Evolutionary conservation across 2,329 filamentous ascomycete species (phyloP), one percentile per base, ranked within the genome.

Genomic region (Trichophyton benhamiae): DNA sequence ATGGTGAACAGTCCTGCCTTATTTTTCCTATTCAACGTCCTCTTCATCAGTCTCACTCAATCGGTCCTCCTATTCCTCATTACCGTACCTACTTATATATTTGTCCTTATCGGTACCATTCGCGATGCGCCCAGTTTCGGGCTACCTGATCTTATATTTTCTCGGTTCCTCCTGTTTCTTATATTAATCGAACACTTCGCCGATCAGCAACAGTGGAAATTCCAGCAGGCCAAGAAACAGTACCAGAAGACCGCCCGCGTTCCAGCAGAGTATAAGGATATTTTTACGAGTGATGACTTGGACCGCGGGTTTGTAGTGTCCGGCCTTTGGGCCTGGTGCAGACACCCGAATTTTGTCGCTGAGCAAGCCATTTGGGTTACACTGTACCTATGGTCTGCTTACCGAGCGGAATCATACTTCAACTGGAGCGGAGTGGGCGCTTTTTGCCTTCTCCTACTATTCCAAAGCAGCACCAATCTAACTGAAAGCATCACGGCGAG

Each of bases 281-380:
- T 68, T 22, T 91, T 81, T 73, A 81, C 79, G 0, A 84, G 86
- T 66, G 83, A 84, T 63, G 89, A 96, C 60, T 82, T 99, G 27
- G 89, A 96, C 65, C 87, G 92, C 42, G 94, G 94, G 48, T 99
- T 99, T 75, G 81, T 88, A 65, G 87, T 89, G 7, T 84, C 81
- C 3, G 94, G 94, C 0, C 79, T 99, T 6, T 99, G 89, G 87
- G 87, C 85, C 0, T 91, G 86, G 78, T 92, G 87, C 67, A 83
- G 94, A 53, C 95, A 99, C 73, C 94, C 94, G 57, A 99, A 99
- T 74, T 99, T 97, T 70, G 84, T 88, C 3, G 89, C 89, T 3
- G 94, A 99, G 75, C 94, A 97, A 76, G 79, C 85, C 33, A 85
- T 97, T 68, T 99, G 94, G 94, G 80, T 95, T 60, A 77, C 85